Evolutionary conservation across 2,329 filamentous ascomycete species (phyloP).

Genomic region (Aspergillus udagawae): DNA sequence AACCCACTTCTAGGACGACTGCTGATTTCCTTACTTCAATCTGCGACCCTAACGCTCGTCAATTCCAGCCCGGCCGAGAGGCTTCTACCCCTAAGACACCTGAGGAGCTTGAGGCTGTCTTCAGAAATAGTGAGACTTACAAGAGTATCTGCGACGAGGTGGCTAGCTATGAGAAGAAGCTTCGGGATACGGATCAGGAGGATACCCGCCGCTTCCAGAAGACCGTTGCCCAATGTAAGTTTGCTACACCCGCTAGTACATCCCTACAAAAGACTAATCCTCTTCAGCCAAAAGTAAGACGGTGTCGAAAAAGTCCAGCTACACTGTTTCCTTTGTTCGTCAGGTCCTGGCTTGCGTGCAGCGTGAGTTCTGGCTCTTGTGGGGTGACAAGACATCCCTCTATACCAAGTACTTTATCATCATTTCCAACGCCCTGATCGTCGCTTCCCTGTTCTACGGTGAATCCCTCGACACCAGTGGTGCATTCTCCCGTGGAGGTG

Average conservation of each 20-base stretch:
- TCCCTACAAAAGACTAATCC: neutral
- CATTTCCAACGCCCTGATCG: constrained; percentile 68
- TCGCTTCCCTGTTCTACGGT: constrained; percentile 75
- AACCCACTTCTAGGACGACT: constrained; percentile 54
- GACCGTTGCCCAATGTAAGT: constrained; percentile 57
- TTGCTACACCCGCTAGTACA: neutral
- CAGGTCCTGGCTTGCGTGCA: constrained; percentile 62
- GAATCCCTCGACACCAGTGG: constrained; percentile 56
- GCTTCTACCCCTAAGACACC: constrained; percentile 64
- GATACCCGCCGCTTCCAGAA: constrained; percentile 64
- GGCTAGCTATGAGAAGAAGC: constrained; percentile 54
- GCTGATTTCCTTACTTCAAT: constrained; percentile 74
- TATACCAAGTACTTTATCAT: constrained; percentile 79
- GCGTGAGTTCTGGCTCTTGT: constrained; percentile 74
- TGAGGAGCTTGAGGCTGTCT: constrained; percentile 64
- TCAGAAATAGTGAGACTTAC: constrained; percentile 60
- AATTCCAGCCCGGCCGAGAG: constrained; percentile 63
- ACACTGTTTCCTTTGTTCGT: constrained; percentile 69
- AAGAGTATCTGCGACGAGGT: constrained; percentile 59
- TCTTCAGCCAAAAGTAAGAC: constrained; percentile 55
- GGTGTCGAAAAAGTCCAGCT: constrained; percentile 65
- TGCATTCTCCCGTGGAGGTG: constrained; percentile 60
- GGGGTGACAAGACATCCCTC: constrained; percentile 69
- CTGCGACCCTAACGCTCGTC: constrained; percentile 68
- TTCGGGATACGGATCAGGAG: constrained; percentile 54